Percentiles rank a stretch among this genome's conserved stretches.
Conservation (phyloP, 495 filamentous ascomycete genomes). For the Penicillium cosmopolitanum region DNA sequence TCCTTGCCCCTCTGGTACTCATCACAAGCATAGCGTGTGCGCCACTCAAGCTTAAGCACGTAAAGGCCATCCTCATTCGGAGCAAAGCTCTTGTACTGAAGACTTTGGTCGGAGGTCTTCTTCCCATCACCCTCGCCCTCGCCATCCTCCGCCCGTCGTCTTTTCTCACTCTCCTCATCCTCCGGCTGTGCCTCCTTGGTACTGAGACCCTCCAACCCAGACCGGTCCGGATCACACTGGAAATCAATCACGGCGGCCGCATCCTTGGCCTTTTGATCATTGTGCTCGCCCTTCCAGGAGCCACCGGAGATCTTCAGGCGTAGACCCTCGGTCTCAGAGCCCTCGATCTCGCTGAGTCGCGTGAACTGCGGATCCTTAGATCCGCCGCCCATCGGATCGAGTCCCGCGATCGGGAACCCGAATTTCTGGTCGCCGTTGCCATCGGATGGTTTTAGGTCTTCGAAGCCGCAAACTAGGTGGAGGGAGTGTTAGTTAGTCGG, state of each 20-base stretch:
- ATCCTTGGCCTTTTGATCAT: slow-evolving; percentile 48
- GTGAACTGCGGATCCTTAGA: slow-evolving; percentile 60
- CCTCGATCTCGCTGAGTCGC: slow-evolving; percentile 64
- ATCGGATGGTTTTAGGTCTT: slow-evolving; percentile 49
- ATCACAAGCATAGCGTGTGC: slow-evolving; percentile 84
- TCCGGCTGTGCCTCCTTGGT: slow-evolving; percentile 35
- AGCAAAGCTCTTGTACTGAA: slow-evolving; percentile 73
- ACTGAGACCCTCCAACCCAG: slow-evolving; percentile 70
- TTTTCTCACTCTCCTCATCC: slow-evolving; percentile 28
- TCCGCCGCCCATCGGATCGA: slow-evolving; percentile 59
- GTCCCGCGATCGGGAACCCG: slow-evolving; percentile 74
- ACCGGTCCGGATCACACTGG: slow-evolving; percentile 68
- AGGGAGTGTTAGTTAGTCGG: slow-evolving; percentile 7
- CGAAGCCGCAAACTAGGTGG: slow-evolving; percentile 78
- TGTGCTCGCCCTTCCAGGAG: slow-evolving; percentile 49
- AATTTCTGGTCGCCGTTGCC: slow-evolving; percentile 35
- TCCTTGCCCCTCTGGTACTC: slow-evolving; percentile 50
- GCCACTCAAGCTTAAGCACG: slow-evolving; percentile 76
- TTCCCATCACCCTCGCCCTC: slow-evolving; percentile 11
- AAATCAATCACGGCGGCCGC: slow-evolving; percentile 83
- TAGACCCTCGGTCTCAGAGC: slow-evolving; percentile 65
- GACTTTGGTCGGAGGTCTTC: slow-evolving; percentile 44
- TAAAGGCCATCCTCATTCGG: slow-evolving; percentile 51
- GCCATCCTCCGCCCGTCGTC: slow-evolving; percentile 28
- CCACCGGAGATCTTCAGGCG: slow-evolving; percentile 72